Evolutionary conservation across 768 basidiomycete genomes (phyloP), one percentile per base, ranked within the genome.

Genomic region (Dioszegia hungarica): DNA sequence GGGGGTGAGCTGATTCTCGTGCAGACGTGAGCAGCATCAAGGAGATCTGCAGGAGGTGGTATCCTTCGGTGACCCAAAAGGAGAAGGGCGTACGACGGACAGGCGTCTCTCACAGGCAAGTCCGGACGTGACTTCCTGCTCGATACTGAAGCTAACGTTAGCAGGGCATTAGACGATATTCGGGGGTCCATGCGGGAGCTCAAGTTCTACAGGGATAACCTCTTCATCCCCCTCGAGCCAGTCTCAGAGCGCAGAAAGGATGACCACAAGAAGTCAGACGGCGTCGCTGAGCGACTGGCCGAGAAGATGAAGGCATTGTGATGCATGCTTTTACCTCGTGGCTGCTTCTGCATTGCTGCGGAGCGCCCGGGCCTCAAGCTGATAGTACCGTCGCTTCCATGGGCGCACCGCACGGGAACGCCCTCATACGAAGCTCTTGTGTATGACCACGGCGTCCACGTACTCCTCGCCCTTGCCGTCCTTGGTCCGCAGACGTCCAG

Each of bases 381-480:
- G n/a, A n/a, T n/a, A n/a, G n/a, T n/a, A n/a, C n/a, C n/a, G n/a
- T n/a, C n/a, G n/a, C n/a, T n/a, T n/a, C n/a, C n/a, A n/a, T n/a
- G n/a, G n/a, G n/a, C n/a, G n/a, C n/a, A n/a, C n/a, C n/a, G n/a
- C n/a, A n/a, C n/a, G n/a, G n/a, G n/a, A n/a, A 38, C 19, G 37
- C 6, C 22, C 19, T 59, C 49, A 66, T 17, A 70, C 79, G 70
- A 90, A 91, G 59, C 81, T 83, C 78, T 87, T 90, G 78, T 88
- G 90, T 67, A 89, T 81, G 15, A 95, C 82, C 77, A 85, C 84
- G 0, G 92, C 90, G 70, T 95, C 91, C 8, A 92, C 85, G 64
- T 84, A 93, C 71, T 93, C 90, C 68, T 94, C 92, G 14, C 83
- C 69, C 0, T 87, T 90, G 63, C 88, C 86, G 43, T 79, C 78